Evolutionary conservation across 768 basidiomycete genomes (phyloP).

Genomic region (Kwoniella newhampshirensis): DNA sequence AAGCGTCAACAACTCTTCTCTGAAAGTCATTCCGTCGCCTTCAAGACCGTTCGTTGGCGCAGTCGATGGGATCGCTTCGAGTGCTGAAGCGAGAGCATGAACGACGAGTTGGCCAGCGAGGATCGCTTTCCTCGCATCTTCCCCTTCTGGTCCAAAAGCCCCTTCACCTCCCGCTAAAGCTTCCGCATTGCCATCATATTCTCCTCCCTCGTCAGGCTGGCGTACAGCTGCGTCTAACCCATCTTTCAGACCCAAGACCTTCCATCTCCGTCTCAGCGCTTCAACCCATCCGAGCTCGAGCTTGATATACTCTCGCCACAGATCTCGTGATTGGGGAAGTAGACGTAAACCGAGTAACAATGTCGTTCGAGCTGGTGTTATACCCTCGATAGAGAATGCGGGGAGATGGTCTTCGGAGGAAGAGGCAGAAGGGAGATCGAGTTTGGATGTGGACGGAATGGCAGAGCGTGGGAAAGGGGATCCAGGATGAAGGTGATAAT

Average conservation of each 20-base stretch:
- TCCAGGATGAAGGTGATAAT: constrained; percentile 72
- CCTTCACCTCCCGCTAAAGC: constrained; percentile 76
- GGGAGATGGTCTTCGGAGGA: constrained; percentile 17
- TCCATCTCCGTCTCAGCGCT: constrained; percentile 74
- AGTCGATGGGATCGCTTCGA: constrained; percentile 20
- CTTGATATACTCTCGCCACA: constrained; percentile 88
- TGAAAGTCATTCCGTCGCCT: constrained; percentile 55
- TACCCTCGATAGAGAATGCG: constrained; percentile 50
- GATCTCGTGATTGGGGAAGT: constrained; percentile 66
- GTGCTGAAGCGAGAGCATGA: constrained; percentile 29
- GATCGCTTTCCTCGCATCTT: constrained; percentile 49
- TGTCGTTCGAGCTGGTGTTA: constrained; percentile 69
- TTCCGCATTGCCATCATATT: constrained; percentile 52
- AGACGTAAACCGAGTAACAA: constrained; percentile 82
- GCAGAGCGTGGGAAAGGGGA: constrained; percentile 59
- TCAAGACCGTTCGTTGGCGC: constrained; percentile 9
- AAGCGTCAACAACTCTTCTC: constrained; percentile 33
- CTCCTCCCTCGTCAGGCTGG: background rate
- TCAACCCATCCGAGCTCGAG: constrained; percentile 88
- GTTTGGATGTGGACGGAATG: constrained; percentile 40
- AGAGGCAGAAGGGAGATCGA: constrained; percentile 26
- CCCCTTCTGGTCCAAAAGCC: constrained; percentile 53
- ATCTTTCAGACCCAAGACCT: constrained; percentile 66
- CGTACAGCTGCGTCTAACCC: constrained; percentile 26
- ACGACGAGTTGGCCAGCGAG: constrained; percentile 26